Evolutionary conservation across 2,329 filamentous ascomycete species (phyloP).

Genomic region (Aspergillus neotritici): DNA sequence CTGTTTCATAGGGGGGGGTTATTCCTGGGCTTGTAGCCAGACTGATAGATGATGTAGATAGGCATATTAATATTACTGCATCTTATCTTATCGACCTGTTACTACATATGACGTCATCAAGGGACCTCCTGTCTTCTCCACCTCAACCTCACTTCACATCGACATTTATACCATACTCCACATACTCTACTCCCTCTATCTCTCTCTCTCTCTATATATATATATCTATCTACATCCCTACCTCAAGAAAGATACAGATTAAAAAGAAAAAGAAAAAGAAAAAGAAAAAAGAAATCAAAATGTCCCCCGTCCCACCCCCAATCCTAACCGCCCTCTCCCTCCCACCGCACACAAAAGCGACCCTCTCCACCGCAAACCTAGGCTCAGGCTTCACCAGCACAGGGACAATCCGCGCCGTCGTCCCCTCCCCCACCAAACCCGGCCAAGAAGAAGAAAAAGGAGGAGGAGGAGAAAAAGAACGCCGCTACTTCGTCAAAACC

Average conservation of each 20-base stretch:
- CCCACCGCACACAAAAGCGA: constrained; percentile 29
- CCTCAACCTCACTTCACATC: no score
- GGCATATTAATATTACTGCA: constrained; percentile 1
- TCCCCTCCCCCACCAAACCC: constrained; percentile 11
- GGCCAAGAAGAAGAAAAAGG: constrained; percentile 4
- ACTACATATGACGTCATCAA: no score
- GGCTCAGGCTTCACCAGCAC: constrained; percentile 44
- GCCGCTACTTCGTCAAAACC: constrained; percentile 39
- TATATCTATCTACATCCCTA: no score
- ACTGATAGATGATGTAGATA: neutral
- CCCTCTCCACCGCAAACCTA: constrained; percentile 33
- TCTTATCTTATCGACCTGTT: constrained; percentile 10
- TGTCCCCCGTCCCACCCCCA: constrained; percentile 28
- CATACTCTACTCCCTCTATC: no score
- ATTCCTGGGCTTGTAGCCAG: constrained; percentile 1
- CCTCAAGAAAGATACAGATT: no score
- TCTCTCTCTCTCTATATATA: no score
- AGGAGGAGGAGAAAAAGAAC: constrained; percentile 20
- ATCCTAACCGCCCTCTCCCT: constrained; percentile 37
- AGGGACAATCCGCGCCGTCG: constrained; percentile 33
- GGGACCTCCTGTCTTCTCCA: no score
- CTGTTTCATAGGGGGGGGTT: constrained; percentile 4
- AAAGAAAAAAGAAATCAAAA: constrained; percentile 3
- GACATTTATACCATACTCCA: no score
- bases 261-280: no score